Conservation (phyloP, 2,329 filamentous ascomycete species). For the Fusarium verrucosum region DNA sequence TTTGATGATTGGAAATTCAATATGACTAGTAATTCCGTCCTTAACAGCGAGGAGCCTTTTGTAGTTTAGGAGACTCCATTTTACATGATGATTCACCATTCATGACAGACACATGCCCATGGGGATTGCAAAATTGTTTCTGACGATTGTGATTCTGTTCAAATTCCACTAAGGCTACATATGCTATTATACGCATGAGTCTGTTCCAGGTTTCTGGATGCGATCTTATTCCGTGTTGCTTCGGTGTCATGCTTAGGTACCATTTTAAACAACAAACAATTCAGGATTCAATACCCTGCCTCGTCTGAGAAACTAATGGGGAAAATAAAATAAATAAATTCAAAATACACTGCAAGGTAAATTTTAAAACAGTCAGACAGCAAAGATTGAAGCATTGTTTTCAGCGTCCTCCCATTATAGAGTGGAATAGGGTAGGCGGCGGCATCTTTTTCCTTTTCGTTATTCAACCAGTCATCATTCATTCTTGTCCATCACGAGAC, state of each 20-base stretch:
- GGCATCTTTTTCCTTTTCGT: accelerated
- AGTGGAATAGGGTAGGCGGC: background rate
- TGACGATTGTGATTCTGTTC: background rate
- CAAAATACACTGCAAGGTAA: no score
- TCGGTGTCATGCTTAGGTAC: no score
- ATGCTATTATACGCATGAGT: no score
- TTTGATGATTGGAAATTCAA: background rate
- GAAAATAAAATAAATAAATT: no score
- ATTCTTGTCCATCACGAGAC: background rate
- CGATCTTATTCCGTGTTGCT: no score
- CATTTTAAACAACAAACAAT: no score
- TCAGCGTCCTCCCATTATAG: no score
- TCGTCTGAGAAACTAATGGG: no score
- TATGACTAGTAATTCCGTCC: background rate
- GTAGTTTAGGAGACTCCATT: background rate
- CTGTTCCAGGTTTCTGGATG: no score
- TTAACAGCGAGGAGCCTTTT: background rate
- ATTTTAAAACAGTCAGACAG: no score
- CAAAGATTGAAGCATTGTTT: no score
- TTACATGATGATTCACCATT: background rate
- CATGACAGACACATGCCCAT: background rate
- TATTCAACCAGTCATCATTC: background rate
- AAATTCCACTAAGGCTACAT: background rate
- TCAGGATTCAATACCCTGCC: no score
- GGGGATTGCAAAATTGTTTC: accelerated